Evolutionary conservation across 805 yeast species (phyloP), one percentile per base, ranked within the genome.

Genomic region (Yarrowia hollandica): DNA sequence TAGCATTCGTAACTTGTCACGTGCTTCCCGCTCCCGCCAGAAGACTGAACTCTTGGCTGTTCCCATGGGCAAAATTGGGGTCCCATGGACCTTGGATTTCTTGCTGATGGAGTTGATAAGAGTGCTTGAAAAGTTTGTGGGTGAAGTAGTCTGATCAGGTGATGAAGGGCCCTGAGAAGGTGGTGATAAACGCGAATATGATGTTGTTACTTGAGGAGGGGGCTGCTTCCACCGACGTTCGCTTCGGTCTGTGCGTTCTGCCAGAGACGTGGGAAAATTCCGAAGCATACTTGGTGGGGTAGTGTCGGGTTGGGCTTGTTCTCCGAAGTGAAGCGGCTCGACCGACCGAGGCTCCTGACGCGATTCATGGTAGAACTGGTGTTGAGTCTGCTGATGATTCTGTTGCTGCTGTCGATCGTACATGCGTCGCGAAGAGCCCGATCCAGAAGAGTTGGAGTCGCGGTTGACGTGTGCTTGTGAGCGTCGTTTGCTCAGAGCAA

Each of bases 41-140:
- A 48, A 48, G 30, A 48, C 55, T 4, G 39, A 22, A 15, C 34
- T 48, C 15, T 33, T 48, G 21, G 28, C n/a, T 10, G 55, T 33
- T 30, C 55, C 55, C 55, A 48, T 48, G 23, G 55, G 55, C 21
- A 48, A 19, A 33, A 48, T 48, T 18, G 38, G 55, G 4, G 22
- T 16, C 2, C 14, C 18, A n/a, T 44, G 28, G 14, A 16, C 23
- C 37, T 48, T 48, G 14, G 28, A 2, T 23, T 48, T 48, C 39
- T 33, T 31, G 19, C 38, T 33, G 39, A 48, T 31, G 22, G 55
- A 21, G 55, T 22, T 30, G 35, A 48, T 48, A 3, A 48, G n/a
- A 1, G 39, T 31, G 39, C 26, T 31, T 15, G 55, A 23, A 30
- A 48, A 48, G 23, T 23, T 23, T 10, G 55, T 30, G 11, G 55